Percentiles rank a stretch among this genome's conserved stretches.
Conservation (phyloP, 768 basidiomycete genomes). For the Pleurotus giganteus region DNA sequence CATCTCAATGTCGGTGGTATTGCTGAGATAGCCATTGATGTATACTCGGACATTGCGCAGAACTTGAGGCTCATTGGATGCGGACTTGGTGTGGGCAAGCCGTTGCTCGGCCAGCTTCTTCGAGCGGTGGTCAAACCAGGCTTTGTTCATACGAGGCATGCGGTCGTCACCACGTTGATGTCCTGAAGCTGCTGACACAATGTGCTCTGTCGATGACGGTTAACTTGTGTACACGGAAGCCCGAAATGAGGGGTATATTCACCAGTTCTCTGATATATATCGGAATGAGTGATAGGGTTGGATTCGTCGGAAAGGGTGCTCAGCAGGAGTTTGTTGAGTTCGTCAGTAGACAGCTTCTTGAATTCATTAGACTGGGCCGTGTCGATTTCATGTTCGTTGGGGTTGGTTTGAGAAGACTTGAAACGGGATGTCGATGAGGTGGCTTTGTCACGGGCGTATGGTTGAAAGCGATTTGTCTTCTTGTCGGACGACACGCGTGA, state of each 20-base stretch:
- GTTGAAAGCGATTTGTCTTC: slow-evolving; percentile 14
- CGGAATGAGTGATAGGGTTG: too few relatives aligned
- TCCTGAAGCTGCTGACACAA: slow-evolving; percentile 62
- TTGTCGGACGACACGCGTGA: slow-evolving; percentile 5
- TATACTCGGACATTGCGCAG: slow-evolving; percentile 48
- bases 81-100: too few relatives aligned
- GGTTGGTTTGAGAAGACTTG: neutral
- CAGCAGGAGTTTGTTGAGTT: slow-evolving; percentile 61
- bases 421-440: neutral
- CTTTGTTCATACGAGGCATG: too few relatives aligned
- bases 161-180: slow-evolving; percentile 59
- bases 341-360: too few relatives aligned
- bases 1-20: slow-evolving; percentile 80
- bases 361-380: slow-evolving; percentile 1
- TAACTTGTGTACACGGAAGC: too few relatives aligned
- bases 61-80: slow-evolving; percentile 22
- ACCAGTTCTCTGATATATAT: slow-evolving; percentile 63
- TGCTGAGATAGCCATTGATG: slow-evolving; percentile 67
- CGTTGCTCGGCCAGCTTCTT: too few relatives aligned
- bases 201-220: slow-evolving; percentile 51
- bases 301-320: slow-evolving; percentile 59
- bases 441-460: slow-evolving; percentile 12
- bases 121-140: too few relatives aligned
- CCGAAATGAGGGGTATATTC: too few relatives aligned
- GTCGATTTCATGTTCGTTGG: neutral